Evolutionary conservation across 2,329 filamentous ascomycete genomes (phyloP), one percentile per base, ranked within the genome.

Genomic region (Penicillium occitanis): DNA sequence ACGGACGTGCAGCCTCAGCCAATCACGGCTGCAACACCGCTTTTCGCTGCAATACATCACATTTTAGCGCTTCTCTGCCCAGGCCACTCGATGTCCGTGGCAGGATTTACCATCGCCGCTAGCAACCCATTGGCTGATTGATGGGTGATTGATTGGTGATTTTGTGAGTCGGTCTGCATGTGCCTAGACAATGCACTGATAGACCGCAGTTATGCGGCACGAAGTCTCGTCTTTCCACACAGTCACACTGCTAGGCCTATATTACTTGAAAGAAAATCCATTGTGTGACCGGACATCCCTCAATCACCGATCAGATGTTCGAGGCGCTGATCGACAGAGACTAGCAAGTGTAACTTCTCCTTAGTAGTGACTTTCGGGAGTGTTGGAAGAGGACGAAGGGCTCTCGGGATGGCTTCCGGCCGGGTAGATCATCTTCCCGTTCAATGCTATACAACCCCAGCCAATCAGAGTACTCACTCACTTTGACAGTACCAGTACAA

Each of bases 1-100:
- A 70, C 63, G 63, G 59, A 28, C 50, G 30, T 64, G 60, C 50
- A 44, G 50, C 37, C 35, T 28, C 53, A 30, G 37, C 69, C 69
- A 68, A 70, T 70, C 66, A 66, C 17, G 19, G 42, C 44, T 25
- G 25, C 35, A 25, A 22, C 35, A 46, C 64, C 55, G 42, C 60
- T 59, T 69, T 42, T 66, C 46, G 51, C 63, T 67, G 68, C 66
- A 50, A 25, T 55, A 60, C 64, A 62, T 68, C 69, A 69, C 68
- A 69, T 30, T 44, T 51, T 67, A 63, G 59, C 48, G 59, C 64
- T 42, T 40, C 25, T 40, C 17, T 48, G n/a, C 30, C 46, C 44
- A 30, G 30, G 37, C 65, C 61, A 51, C 33, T 48, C 17, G 30
- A 53, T 64, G 61, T 14, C 30, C 14, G 13, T 48, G 55, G 50